A percentile compares a stretch with the other conserved stretches of the same genome.
Evolutionary conservation across 2,329 filamentous ascomycete genomes (phyloP).

Genomic region (Teratosphaeria gauchensis): DNA sequence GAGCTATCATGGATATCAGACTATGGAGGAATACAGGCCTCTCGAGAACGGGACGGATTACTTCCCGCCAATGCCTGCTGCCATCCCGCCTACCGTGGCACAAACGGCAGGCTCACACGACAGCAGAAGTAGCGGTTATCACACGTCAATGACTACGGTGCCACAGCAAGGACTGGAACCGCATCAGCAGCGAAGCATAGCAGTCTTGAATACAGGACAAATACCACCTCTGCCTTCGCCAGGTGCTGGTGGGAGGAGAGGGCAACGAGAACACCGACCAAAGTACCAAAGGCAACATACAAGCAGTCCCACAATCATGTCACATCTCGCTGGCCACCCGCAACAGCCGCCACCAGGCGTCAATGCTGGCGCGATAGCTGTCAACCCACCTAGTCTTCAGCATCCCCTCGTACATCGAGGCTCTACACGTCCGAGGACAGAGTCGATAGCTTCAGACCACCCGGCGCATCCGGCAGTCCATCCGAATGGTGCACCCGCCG

Average conservation of each 20-base stretch:
- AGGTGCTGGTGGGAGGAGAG: constrained; percentile 48
- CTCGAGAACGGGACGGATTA: constrained; percentile 68
- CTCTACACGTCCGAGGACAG: background rate
- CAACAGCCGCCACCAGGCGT: background rate
- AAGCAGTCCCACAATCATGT: constrained; percentile 64
- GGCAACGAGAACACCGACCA: constrained; percentile 33
- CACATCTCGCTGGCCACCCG: constrained; percentile 30
- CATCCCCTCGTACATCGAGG: constrained; percentile 24
- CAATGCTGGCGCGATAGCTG: constrained; percentile 1
- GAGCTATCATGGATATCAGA: constrained; percentile 49
- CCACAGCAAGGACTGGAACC: constrained; percentile 26
- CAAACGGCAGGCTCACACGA: constrained; percentile 28
- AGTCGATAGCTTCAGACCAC: constrained; percentile 27
- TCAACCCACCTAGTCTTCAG: background rate
- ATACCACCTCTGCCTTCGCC: constrained; percentile 74
- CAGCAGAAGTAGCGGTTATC: constrained; percentile 13
- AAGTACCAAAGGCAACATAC: constrained; percentile 63
- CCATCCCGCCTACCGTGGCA: constrained; percentile 31
- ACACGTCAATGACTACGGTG: background rate
- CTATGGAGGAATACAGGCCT: constrained; percentile 54
- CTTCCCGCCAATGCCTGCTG: constrained; percentile 61
- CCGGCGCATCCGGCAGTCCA: constrained; percentile 42
- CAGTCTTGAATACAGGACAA: constrained; percentile 71
- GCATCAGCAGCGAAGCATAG: constrained; percentile 56
- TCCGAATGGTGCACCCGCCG: constrained; percentile 1